phyloP scores from a whole-genome alignment of 2,329 filamentous ascomycete genomes.

The Apiospora pterosperma region DNA sequence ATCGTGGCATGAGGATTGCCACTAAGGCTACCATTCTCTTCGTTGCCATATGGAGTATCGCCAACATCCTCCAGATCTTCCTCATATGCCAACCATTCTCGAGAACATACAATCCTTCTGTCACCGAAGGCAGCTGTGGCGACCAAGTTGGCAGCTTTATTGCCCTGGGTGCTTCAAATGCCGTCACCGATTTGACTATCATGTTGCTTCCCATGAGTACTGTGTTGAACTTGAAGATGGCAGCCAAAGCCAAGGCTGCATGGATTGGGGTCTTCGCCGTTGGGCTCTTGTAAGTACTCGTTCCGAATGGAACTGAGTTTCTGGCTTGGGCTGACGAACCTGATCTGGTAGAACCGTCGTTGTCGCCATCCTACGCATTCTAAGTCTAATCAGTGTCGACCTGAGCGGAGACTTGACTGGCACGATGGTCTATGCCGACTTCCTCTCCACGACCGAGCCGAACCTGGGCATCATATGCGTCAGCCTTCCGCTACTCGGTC shows the following conservation, averaged over 20 bases:
- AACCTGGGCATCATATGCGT: conserved; percentile 36
- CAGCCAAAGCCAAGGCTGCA: conserved; percentile 23
- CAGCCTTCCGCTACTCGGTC: conserved; percentile 24
- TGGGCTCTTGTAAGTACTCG: conserved; percentile 19
- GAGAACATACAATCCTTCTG: conserved; percentile 20
- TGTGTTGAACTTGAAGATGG: conserved; percentile 32
- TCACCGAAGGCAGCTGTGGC: conserved; percentile 31
- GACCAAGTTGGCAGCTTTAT: conserved; percentile 35
- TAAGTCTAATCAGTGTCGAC: conserved; percentile 19
- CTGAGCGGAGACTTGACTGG: conserved; percentile 17
- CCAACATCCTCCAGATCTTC: conserved; percentile 22
- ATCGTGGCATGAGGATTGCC: conserved; percentile 5
- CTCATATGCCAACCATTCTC: conserved; percentile 22
- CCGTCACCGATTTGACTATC: conserved; percentile 35
- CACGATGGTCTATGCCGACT: conserved; percentile 20
- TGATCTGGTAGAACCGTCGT: conserved; percentile 15
- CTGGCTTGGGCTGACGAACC: neutral
- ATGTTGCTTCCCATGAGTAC: conserved; percentile 33
- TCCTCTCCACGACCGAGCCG: conserved; percentile 30
- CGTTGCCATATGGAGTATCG: conserved; percentile 23
- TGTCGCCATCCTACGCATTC: conserved; percentile 20
- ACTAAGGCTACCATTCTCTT: conserved; percentile 27
- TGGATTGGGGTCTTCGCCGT: conserved; percentile 25
- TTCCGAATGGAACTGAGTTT: neutral
- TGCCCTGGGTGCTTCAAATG: conserved; percentile 35